A percentile compares a stretch with the other conserved stretches of the same genome.
These are phyloP conservation scores for Cyclanthera cordifolia DNA, from an alignment of 306 rosid genomes.

Conservation along the genomic window DNA sequence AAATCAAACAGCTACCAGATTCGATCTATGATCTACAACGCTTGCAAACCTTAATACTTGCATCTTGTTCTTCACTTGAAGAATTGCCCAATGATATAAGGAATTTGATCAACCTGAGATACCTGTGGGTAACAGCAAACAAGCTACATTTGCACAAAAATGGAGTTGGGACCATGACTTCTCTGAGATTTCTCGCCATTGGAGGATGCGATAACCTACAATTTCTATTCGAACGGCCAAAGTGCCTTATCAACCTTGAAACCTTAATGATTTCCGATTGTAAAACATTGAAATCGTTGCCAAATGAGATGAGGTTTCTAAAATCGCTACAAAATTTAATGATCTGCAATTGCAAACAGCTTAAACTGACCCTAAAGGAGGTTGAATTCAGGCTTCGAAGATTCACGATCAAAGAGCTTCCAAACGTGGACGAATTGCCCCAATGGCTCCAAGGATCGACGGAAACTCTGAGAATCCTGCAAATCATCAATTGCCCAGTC, in stretches of 20 bases:
- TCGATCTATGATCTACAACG: neutral
- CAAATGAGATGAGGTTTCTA: neutral
- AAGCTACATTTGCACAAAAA: neutral
- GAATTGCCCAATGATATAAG: neutral
- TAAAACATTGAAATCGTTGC: neutral
- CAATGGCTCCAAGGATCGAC: neutral
- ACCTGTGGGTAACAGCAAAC: neutral
- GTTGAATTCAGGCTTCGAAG: neutral
- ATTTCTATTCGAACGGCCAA: neutral
- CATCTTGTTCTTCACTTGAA: neutral
- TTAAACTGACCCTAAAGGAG: neutral
- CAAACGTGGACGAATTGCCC: neutral
- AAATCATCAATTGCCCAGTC: neutral
- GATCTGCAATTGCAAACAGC: neutral
- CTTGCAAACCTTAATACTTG: conserved; percentile 1
- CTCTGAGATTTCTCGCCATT: conserved; percentile 7
- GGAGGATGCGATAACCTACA: neutral
- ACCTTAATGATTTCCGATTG: conserved; percentile 8
- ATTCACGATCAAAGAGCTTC: conserved; percentile 4
- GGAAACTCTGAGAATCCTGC: neutral
- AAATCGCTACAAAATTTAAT: neutral
- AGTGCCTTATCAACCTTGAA: neutral
- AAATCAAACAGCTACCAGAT: conserved; percentile 7
- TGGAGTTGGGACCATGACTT: conserved; percentile 1
- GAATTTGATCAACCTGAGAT: neutral